Percentiles rank a stretch among this genome's conserved stretches.
Evolutionary conservation across 2,329 filamentous ascomycete genomes (phyloP).

Genomic region (Fusarium sp.): DNA sequence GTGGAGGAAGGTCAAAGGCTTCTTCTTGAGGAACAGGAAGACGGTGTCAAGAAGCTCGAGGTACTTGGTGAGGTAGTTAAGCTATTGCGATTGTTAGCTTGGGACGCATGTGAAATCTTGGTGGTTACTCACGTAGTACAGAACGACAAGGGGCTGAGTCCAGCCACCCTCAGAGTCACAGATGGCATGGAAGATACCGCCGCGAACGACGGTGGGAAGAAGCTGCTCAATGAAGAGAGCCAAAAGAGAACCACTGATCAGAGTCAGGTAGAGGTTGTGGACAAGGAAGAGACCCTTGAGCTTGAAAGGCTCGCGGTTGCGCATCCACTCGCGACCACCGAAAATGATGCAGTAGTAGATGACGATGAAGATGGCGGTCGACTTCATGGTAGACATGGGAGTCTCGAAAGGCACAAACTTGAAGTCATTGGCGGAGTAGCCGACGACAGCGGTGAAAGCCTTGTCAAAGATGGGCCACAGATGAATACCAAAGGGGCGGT

Average conservation of each 20-base stretch:
- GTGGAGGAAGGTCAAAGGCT: slow-evolving; percentile 98
- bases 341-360: slow-evolving; percentile 96
- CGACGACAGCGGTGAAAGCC: slow-evolving; percentile 79
- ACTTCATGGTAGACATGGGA: slow-evolving; percentile 89
- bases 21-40: slow-evolving; percentile 99
- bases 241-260: slow-evolving; percentile 84
- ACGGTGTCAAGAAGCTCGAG: slow-evolving; percentile 94
- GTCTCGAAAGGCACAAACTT: slow-evolving; percentile 84
- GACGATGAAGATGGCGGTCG: slow-evolving; percentile 83
- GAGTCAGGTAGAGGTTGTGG: slow-evolving; percentile 95
- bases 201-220: slow-evolving; percentile 81
- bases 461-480: slow-evolving; percentile 97
- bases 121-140: slow-evolving; percentile 86
- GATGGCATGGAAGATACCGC: slow-evolving; percentile 90
- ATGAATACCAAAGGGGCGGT: slow-evolving; percentile 90
- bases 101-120: neutral
- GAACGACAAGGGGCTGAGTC: slow-evolving; percentile 91
- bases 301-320: slow-evolving; percentile 85
- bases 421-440: slow-evolving; percentile 90
- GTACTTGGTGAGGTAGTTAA: slow-evolving; percentile 99
- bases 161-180: slow-evolving; percentile 86
- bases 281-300: slow-evolving; percentile 91
- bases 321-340: slow-evolving; percentile 92
- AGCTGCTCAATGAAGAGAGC: slow-evolving; percentile 92
- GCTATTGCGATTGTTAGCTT: slow-evolving; percentile 63